Evolutionary conservation across 2,329 filamentous ascomycete genomes (phyloP).

Genomic region (Xylaria arbuscula): DNA sequence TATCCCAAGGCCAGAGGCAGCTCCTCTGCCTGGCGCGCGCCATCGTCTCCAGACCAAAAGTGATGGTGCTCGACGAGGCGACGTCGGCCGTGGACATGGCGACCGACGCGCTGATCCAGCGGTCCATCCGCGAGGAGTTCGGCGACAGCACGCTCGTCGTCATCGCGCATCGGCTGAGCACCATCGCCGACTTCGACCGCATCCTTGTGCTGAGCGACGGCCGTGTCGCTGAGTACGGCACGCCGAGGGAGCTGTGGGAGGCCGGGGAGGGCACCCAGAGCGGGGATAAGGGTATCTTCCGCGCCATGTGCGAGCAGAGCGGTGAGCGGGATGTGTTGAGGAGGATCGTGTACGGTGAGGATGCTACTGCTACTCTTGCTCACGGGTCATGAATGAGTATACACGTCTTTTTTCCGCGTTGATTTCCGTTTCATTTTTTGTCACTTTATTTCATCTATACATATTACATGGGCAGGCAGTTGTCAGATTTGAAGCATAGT

Average conservation of each 20-base stretch:
- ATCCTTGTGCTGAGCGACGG: slow-evolving; percentile 79
- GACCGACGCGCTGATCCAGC: slow-evolving; percentile 79
- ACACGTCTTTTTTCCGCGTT: neutral
- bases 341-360: slow-evolving; percentile 36
- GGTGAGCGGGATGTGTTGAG: slow-evolving; percentile 38
- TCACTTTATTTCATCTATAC: neutral
- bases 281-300: slow-evolving; percentile 33
- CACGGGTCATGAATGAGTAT: neutral
- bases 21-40: slow-evolving; percentile 79
- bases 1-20: slow-evolving; percentile 81
- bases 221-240: slow-evolving; percentile 73
- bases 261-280: slow-evolving; percentile 13
- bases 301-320: slow-evolving; percentile 42
- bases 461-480: slow-evolving; percentile 3
- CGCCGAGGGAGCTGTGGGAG: slow-evolving; percentile 70
- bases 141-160: slow-evolving; percentile 73
- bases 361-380: neutral
- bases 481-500: neutral
- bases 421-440: neutral
- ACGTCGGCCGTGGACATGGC: slow-evolving; percentile 83
- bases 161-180: slow-evolving; percentile 80
- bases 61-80: slow-evolving; percentile 85
- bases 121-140: slow-evolving; percentile 78
- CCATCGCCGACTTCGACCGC: slow-evolving; percentile 80
- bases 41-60: slow-evolving; percentile 76